Evolutionary conservation across 164 flowering plant species (phyloP), one percentile per base, ranked within the genome.

Genomic region (Houttuynia cordata): DNA sequence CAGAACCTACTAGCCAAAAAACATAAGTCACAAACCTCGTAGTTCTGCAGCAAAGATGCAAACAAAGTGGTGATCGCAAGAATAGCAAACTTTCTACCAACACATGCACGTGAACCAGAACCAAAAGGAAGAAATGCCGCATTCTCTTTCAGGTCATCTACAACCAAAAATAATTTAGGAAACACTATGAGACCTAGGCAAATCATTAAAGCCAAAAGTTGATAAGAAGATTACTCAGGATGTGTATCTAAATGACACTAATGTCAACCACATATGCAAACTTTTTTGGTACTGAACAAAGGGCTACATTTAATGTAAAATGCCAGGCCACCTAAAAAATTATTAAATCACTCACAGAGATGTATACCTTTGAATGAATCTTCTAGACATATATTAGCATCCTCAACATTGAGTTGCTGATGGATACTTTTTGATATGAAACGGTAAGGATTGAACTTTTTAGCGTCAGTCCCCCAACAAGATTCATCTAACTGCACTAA

Each of bases 61-160:
- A 84, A 67, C 50, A 82, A 45, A 19, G 78, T 51, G 9, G 81
- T 76, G 62, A 84, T 71, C 71, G 70, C 83, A 56, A 68, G 75
- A 45, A 80, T 68, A n/a, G 75, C 79, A 62, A 76, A 68, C 56
- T 73, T 80, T 73, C 80, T 81, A 24, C 85, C 86, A 68, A 82
- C 67, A 71, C 90, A 84, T 22, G 81, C 76, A 53, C 90, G 81
- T 30, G 71, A 55, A 58, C 86, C 90, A 67, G 76, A 77, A 41
- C 90, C 90, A 61, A 84, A 82, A 53, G 90, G 79, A 63, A 84
- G 86, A 75, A 76, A 84, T 41, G 85, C 77, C 21, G 70, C 74
- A 70, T 76, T 74, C 51, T 69, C 68, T 63, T 65, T 72, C 60
- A 78, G 82, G 49, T 79, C 72, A 53, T 72, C 71, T 53, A 80